These are phyloP conservation scores for Sarocladium oryzae DNA, from an alignment of 2,329 filamentous ascomycete species.

Conservation along the genomic window DNA sequence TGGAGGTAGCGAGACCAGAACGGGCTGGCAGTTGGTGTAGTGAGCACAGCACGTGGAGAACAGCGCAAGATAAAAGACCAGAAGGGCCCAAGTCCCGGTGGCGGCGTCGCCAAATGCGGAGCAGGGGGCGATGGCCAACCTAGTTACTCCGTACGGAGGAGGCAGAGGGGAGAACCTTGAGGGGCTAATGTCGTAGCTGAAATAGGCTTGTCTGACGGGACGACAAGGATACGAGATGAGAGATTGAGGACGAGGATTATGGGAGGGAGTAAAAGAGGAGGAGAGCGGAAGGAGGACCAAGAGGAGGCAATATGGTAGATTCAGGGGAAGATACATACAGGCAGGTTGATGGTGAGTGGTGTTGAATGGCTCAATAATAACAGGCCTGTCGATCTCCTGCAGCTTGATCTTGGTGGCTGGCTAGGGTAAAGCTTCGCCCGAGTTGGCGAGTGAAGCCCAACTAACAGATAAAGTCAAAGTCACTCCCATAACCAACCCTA, in stretches of 20 bases:
- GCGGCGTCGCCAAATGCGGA: constrained; percentile 3
- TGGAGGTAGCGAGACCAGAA: not conserved
- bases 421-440: too few relatives aligned
- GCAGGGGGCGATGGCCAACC: not conserved
- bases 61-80: constrained; percentile 2
- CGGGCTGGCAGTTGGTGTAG: not conserved
- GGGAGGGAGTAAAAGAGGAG: not conserved
- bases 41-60: not conserved
- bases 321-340: constrained; percentile 1
- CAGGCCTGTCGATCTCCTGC: not conserved
- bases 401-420: not conserved
- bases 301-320: not conserved
- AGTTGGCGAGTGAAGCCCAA: too few relatives aligned
- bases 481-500: too few relatives aligned
- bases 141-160: too few relatives aligned
- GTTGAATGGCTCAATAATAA: not conserved
- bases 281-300: not conserved
- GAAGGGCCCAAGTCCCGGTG: not conserved
- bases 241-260: constrained; percentile 1
- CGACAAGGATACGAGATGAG: not conserved
- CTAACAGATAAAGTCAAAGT: not conserved
- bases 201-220: constrained; percentile 3
- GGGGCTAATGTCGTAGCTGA: constrained; percentile 6
- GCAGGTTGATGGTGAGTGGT: not conserved
- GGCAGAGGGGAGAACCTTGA: constrained; percentile 5